Base-by-base conservation (phyloP, 345 rosid genomes). In the Acer saccharum region DNA sequence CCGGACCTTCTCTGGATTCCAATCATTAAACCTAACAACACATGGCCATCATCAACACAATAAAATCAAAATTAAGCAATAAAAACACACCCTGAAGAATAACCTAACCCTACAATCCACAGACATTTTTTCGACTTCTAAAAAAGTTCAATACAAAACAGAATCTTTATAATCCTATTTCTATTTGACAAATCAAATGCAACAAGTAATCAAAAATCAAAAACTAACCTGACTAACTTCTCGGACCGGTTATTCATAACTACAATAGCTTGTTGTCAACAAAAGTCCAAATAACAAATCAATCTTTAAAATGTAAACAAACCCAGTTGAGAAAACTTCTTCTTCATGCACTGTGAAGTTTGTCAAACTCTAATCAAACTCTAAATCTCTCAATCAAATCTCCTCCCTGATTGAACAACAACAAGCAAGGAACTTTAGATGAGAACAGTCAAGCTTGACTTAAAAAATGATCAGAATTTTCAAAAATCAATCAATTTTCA, bases 11-110 rank as follows among this genome's bases (percentile, higher is more conserved):
- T 90, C 94, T 4, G 90, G 86, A 35, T 84, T 86, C 90, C 92
- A 91, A 46, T 90, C 91, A 73, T 88, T 89, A 83, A 94, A 94
- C 90, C 99, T 95, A 91, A 76, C 18, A 72, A 67, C 25, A 76
- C 69, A 71, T 44, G 64, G 20, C 17, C 35, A 58, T 65, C 46
- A 66, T 65, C 46, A 66, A 20, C 32, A 75, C 41, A 69, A 65
- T 58, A 58, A 82, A 58, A 35, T 48, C 21, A 5, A 35, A 29
- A 65, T 74, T 46, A 29, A 27, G 35, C 71, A 54, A 16, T 54
- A 54, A 54, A 54, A 12, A 16, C 58, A 54, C 58, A 54, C n/a
- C 6, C 18, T 16, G 58, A 54, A 3, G 20, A 54, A 3, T 17
- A 54, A 54, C 58, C 58, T 16, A 54, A 54, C 58, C 58, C 12